Conservation (phyloP, 345 rosid genomes). For the Diplotaxis tenuifolia region DNA sequence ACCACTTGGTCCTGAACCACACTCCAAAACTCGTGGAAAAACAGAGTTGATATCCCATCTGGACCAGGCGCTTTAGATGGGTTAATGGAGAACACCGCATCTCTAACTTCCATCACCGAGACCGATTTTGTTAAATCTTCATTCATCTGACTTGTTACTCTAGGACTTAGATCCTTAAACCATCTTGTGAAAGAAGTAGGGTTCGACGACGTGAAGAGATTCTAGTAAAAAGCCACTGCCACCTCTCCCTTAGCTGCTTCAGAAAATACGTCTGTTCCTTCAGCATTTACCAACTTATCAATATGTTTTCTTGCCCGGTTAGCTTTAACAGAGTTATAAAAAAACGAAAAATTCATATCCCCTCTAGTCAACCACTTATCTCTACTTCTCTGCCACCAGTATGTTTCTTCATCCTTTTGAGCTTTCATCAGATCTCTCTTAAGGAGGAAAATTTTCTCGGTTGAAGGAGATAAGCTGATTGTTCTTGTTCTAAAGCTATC, state of each 20-base stretch:
- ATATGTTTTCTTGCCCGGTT: not conserved
- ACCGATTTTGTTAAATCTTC: not conserved
- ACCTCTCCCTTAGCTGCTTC: not conserved
- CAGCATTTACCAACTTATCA: not conserved
- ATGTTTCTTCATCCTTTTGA: too few relatives aligned
- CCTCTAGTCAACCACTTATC: too few relatives aligned
- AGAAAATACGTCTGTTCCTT: not conserved
- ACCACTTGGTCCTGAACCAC: too few relatives aligned
- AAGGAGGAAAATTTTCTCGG: too few relatives aligned
- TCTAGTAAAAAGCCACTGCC: too few relatives aligned
- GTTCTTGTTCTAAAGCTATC: too few relatives aligned
- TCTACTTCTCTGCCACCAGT: not conserved
- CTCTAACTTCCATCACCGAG: not conserved
- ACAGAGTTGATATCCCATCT: too few relatives aligned
- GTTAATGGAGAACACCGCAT: not conserved
- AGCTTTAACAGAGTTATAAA: not conserved
- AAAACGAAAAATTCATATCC: not conserved
- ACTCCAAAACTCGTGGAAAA: too few relatives aligned
- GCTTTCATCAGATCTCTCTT: too few relatives aligned
- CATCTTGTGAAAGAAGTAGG: not conserved
- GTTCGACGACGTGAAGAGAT: too few relatives aligned
- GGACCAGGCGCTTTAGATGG: too few relatives aligned
- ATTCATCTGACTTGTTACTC: not conserved
- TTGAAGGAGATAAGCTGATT: too few relatives aligned
- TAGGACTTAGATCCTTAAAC: not conserved